Percentiles rank a stretch among this genome's conserved stretches.
Conservation (phyloP, 352 stramenopile genomes). For the Pythium biforme region DNA sequence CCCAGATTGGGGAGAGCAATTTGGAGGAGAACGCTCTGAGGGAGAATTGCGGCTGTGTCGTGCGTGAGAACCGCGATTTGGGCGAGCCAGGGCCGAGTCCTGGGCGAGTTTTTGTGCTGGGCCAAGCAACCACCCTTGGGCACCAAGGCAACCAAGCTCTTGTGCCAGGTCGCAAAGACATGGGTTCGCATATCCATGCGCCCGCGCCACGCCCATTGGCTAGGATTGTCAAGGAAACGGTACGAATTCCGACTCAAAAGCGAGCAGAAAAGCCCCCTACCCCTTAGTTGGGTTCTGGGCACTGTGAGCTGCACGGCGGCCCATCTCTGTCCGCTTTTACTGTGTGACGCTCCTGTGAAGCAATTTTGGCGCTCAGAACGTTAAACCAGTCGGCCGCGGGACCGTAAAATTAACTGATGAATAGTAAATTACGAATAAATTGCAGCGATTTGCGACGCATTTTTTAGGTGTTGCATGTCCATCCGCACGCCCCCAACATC, state of each 20-base stretch:
- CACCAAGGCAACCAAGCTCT: too few species aligned
- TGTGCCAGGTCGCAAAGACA: slow-evolving; percentile 27
- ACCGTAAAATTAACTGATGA: slow-evolving; percentile 26
- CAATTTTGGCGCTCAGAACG: slow-evolving; percentile 11
- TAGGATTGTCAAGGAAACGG: slow-evolving; percentile 28
- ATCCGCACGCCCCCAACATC: background rate
- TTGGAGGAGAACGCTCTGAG: background rate
- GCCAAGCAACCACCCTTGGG: background rate
- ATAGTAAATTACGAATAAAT: slow-evolving; percentile 9
- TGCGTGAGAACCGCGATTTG: background rate
- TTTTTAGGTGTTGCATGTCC: slow-evolving; percentile 13
- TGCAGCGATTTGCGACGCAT: slow-evolving; percentile 7
- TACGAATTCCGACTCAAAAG: slow-evolving; percentile 8
- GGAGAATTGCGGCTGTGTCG: background rate
- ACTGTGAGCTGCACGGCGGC: background rate
- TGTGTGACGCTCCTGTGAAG: background rate
- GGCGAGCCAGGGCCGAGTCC: background rate
- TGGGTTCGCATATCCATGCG: slow-evolving; percentile 28
- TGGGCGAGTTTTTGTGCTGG: background rate
- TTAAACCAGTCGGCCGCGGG: slow-evolving; percentile 24
- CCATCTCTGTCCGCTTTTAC: background rate
- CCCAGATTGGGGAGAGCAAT: background rate
- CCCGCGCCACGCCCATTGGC: slow-evolving; percentile 20
- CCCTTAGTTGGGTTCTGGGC: slow-evolving; percentile 10
- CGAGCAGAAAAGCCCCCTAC: slow-evolving; percentile 16